Evolutionary conservation across 2,329 filamentous ascomycete species (phyloP), one percentile per base, ranked within the genome.

Genomic region (Bipolaris gigantea): DNA sequence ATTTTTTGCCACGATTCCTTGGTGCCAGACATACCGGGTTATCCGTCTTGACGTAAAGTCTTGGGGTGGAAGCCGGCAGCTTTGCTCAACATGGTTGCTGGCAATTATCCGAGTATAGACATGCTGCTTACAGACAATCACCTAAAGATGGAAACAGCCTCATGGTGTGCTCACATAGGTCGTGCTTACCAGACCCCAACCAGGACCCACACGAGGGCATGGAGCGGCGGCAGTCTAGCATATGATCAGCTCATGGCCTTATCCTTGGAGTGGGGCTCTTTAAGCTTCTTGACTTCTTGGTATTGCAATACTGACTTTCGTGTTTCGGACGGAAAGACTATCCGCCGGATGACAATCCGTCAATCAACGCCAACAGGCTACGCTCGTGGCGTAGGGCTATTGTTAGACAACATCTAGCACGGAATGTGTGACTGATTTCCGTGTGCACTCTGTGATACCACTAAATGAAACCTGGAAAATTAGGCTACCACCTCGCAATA

Each of bases 201-300:
- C 40, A 27, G 3, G 39, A 42, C 25, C 25, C 40, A 43, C 40
- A n/a, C 25, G 18, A 43, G 9, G 5, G 25, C 16, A 32, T 43
- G 40, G 10, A 30, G 40, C 27, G 30, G n/a, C 19, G 40, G 13
- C 27, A 32, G 8, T 32, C 25, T 32, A 16, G 16, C 48, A 50
- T 21, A 38, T 30, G 48, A 19, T 32, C 19, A 35, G n/a, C 34
- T 33, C 21, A 35, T 43, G n/a, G n/a, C 32, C 19, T 43, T 34
- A 5, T 18, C 39, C 23, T 44, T 18, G 30, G 36, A 36, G 39
- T 50, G 39, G 30, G 40, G 32, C 30, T 50, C 38, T 27, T 43
- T 30, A 34, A 50, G 47, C 39, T 50, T 50, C 39, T n/a, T 23
- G 30, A 50, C 21, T 34, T 18, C 25, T 21, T 48, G 25, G 35